phyloP scores from a whole-genome alignment of 352 stramenopile species.

The Poterioochromonas sp. region DNA sequence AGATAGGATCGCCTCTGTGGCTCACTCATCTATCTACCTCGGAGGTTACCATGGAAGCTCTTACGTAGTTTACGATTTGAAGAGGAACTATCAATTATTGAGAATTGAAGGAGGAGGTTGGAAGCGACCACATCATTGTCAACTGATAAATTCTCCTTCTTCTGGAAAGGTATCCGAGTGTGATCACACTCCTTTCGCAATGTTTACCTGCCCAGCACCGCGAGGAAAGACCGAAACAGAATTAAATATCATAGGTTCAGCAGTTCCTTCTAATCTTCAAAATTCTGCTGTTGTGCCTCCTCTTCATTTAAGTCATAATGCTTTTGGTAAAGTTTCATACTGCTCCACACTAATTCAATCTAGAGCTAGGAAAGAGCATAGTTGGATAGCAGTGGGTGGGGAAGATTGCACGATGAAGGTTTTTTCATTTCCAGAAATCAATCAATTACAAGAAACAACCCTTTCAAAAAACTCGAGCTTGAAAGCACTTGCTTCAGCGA shows the following conservation, averaged over 20 bases:
- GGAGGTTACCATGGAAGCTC: not conserved
- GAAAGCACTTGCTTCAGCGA: not conserved
- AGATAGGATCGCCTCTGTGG: not conserved
- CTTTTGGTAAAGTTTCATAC: not conserved
- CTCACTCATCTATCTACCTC: not conserved
- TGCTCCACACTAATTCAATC: not conserved
- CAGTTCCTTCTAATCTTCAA: not conserved
- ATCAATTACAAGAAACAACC: not conserved
- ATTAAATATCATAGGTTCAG: not conserved
- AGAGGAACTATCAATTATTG: not conserved
- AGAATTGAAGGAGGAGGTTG: slow-evolving; percentile 9
- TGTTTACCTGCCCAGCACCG: not conserved
- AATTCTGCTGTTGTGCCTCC: not conserved
- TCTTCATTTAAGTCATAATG: not conserved
- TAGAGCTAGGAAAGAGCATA: not conserved
- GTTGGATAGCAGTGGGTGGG: not conserved
- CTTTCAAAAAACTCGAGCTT: not conserved
- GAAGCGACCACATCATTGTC: not conserved
- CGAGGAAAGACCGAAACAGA: not conserved
- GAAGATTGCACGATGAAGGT: slow-evolving; percentile 11
- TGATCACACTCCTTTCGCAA: not conserved
- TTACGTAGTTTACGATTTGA: not conserved
- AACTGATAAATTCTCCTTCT: not conserved
- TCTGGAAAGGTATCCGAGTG: not conserved
- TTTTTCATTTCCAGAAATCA: not conserved